phyloP scores from a whole-genome alignment of 2,329 filamentous ascomycete species.

The Pseudogymnoascus sp. region DNA sequence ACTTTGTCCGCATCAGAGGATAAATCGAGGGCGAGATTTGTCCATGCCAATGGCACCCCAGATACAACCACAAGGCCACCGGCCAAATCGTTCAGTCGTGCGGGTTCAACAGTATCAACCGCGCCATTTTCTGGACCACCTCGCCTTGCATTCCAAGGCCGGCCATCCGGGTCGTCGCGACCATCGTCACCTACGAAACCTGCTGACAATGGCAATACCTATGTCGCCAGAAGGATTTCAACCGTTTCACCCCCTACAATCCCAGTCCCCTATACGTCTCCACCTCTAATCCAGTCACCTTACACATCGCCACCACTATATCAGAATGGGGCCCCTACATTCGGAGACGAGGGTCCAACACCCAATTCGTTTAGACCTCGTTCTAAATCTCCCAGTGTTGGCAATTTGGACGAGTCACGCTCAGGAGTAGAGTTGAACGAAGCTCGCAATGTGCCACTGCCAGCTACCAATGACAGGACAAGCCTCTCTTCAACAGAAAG shows the following conservation, averaged over 20 bases:
- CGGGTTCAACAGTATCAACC: constrained; percentile 37
- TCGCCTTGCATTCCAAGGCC: constrained; percentile 29
- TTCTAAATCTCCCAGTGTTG: not conserved
- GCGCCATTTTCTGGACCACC: constrained; percentile 36
- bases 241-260: not conserved
- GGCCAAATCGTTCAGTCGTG: constrained; percentile 24
- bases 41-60: constrained; percentile 63
- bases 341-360: not conserved
- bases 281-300: not conserved
- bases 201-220: not conserved
- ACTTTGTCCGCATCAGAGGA: constrained; percentile 29
- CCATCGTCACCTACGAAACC: not conserved
- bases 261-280: not conserved
- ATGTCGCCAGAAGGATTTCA: constrained; percentile 3
- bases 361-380: not conserved
- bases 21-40: constrained; percentile 54
- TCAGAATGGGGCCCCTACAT: not conserved
- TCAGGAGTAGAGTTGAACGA: not conserved
- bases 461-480: not conserved
- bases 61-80: constrained; percentile 36
- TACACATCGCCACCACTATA: not conserved
- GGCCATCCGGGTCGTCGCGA: not conserved
- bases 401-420: not conserved
- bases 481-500: not conserved
- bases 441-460: not conserved